These are phyloP conservation scores for Tylopilus vinaceipallidus DNA, from an alignment of 768 basidiomycete genomes.

Conservation along the genomic window DNA sequence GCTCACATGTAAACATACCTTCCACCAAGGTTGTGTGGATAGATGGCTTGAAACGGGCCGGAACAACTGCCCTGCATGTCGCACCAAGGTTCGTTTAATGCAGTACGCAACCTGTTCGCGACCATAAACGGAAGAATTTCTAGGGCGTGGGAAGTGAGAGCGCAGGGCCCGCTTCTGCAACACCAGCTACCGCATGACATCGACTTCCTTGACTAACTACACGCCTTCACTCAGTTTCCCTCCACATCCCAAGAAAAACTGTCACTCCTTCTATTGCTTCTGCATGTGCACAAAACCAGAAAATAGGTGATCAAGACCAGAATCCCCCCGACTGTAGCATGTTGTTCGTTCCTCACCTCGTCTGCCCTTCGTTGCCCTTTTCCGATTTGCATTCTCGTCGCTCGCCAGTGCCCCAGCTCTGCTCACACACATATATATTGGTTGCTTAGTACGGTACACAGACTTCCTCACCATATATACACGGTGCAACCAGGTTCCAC, in stretches of 20 bases:
- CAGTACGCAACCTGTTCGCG: not conserved
- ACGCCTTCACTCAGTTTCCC: not conserved
- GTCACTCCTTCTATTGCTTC: constrained; percentile 20
- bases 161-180: constrained; percentile 8
- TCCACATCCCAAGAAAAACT: constrained; percentile 1
- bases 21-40: constrained; percentile 87
- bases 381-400: constrained; percentile 8
- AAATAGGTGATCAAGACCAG: constrained; percentile 9
- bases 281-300: constrained; percentile 11
- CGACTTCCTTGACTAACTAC: not conserved
- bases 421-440: constrained; percentile 29
- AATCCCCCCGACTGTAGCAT: constrained; percentile 25
- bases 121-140: constrained; percentile 1
- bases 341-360: constrained; percentile 17
- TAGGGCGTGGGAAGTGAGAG: constrained; percentile 29
- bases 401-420: constrained; percentile 7
- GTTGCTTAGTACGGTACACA: constrained; percentile 16
- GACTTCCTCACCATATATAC: constrained; percentile 8
- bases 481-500: constrained; percentile 9
- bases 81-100: constrained; percentile 56
- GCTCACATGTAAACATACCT: constrained; percentile 83
- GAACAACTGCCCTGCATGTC: constrained; percentile 92
- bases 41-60: constrained; percentile 81
- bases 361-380: constrained; percentile 5
- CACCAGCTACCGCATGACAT: constrained; percentile 9